Evolutionary conservation across 2,329 filamentous ascomycete genomes (phyloP), one percentile per base, ranked within the genome.

Genomic region (Colletotrichum tropicicola): DNA sequence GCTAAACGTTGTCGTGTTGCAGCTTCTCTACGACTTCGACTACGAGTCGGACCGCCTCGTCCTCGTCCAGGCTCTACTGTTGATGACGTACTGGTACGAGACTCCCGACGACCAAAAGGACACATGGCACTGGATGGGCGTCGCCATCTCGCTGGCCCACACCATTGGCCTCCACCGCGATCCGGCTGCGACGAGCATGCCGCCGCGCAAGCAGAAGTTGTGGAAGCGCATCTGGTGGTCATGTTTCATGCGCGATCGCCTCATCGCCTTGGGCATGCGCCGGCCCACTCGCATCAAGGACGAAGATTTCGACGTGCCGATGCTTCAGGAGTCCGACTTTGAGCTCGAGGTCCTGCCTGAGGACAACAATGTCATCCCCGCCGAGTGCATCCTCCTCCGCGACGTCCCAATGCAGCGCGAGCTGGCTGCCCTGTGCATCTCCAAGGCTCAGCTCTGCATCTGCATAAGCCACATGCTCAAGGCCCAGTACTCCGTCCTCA

Each of bases 221-320:
- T 97, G 94, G 92, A 97, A 97, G 80, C 87, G 94, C 56, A 96
- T 98, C 70, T 98, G 95, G 95, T 98, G 95, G 95, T 97, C 92
- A 30, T 97, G 93, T 68, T 97, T 97, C 74, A 97, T 97, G 89
- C 91, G 94, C 58, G 95, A 98, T 78, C 91, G 94, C 51, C 85
- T 98, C 43, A 94, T 98, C 68, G 95, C 95, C 2, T 82, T 98
- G 12, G 95, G 95, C 59, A 98, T 98, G 94, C 89, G 95, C 60
- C 89, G 95, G 57, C 94, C 94, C 5, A 97, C 94, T 39, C 87
- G 94, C 56, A 97, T 98, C 78, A 97, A 97, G 83, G 91, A 94
- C 65, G 92, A 96, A 72, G 94, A 98, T 75, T 97, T 93, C 74
- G 93, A 98, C 73, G 94, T 98, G 28, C 93, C 94, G 1, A 96